Evolutionary conservation across 129 eudicot genomes (phyloP), one percentile per base, ranked within the genome.

Genomic region (Oenanthe sinensis): DNA sequence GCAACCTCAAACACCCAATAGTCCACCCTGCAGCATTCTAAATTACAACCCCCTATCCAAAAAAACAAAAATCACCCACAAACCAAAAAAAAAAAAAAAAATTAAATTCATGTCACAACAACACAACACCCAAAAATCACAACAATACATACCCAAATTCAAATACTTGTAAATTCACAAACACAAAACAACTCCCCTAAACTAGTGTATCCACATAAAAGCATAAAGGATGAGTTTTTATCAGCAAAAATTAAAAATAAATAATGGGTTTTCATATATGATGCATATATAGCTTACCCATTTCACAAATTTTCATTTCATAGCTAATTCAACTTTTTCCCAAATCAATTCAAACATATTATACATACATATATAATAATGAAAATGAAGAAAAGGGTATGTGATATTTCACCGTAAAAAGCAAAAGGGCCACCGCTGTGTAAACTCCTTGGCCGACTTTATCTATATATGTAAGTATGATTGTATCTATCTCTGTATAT

Each of bases 21-120:
- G 82, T 85, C 78, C 86, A 86, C 82, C 36, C 74, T 75, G 78
- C 75, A 49, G 52, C 89, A 86, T 84, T 63, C 73, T 77, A 78
- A 79, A 78, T n/a, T 60, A 22, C 68, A 60, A 33, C 68, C 68
- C 28, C 33, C 68, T 60, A n/a, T 60, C 68, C 30, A 22, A n/a
- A 58, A 47, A 47, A 8, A 20, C 22, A 20, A 60, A 60, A 24
- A 6, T 3, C 16, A 47, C 50, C 50, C 50, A 14, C 8, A 47
- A 47, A 47, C 50, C 19, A 4, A 54, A 54, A 54, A 2, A 17
- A n/a, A n/a, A n/a, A n/a, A n/a, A n/a, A 52, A 6, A 6, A 5
- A 19, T 7, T 8, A 24, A 58, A 22, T 22, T 2, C 5, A n/a
- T 22, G 52, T 48, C 52, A 48, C 13, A 58, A 58, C 8, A 22